A percentile compares a stretch with the other conserved stretches of the same genome.
These are phyloP conservation scores for Apiotrichum domesticum DNA, from an alignment of 1,284 basidiomycete species.

Conservation along the genomic window DNA sequence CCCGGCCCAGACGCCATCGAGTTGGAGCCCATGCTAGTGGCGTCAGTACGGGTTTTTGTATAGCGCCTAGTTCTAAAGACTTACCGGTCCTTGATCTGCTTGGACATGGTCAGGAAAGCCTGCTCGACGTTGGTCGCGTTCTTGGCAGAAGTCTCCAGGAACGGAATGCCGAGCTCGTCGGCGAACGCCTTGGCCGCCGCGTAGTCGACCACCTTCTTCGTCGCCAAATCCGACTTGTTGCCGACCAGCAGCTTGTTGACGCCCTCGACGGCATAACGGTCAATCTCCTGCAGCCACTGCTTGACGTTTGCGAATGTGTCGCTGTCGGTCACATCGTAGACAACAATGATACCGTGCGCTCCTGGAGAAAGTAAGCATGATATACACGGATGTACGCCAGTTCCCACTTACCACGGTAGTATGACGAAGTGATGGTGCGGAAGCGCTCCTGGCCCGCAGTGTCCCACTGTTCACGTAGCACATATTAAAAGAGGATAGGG, in stretches of 20 bases:
- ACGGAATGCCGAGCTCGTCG: conserved; percentile 88
- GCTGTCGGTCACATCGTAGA: conserved; percentile 98
- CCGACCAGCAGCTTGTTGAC: conserved; percentile 97
- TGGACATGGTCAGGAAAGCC: conserved; percentile 98
- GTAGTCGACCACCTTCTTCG: conserved; percentile 99
- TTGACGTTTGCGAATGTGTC: conserved; percentile 88
- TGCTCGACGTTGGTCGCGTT: conserved; percentile 98
- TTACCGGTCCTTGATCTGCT: conserved; percentile 88
- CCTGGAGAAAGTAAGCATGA: conserved; percentile 46
- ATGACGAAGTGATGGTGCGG: conserved; percentile 94
- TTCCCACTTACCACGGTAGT: conserved; percentile 60
- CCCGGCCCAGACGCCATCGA: conserved; percentile 49
- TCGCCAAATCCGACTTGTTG: conserved; percentile 95
- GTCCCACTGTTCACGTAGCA: conserved; percentile 66
- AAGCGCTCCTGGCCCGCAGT: conserved; percentile 97
- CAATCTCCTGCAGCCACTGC: conserved; percentile 99
- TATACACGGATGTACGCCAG: no score
- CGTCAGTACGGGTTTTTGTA: neutral
- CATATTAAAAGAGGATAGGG: conserved; percentile 14
- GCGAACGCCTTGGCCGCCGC: conserved; percentile 97
- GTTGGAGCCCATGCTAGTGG: conserved; percentile 52
- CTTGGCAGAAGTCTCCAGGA: conserved; percentile 99
- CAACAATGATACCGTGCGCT: conserved; percentile 94
- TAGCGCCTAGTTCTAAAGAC: conserved; percentile 8
- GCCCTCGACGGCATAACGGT: conserved; percentile 97